Conservation (phyloP, 805 yeast species). For the Kazachstania viticola region DNA sequence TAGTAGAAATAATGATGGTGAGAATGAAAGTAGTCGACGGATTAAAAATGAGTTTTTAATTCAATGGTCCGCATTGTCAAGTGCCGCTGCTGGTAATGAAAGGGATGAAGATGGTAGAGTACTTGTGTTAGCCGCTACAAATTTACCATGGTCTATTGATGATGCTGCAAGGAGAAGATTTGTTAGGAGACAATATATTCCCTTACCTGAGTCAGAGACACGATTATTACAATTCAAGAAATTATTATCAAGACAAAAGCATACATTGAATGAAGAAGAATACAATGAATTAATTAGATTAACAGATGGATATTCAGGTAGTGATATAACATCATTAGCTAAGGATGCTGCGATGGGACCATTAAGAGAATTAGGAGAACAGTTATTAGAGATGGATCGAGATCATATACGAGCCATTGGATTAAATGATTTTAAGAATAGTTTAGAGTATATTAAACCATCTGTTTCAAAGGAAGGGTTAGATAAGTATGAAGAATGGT, state of each 20-base stretch:
- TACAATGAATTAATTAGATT: conserved; percentile 45
- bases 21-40: conserved; percentile 79
- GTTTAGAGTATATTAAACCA: conserved; percentile 73
- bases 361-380: conserved; percentile 77
- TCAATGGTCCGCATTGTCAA: conserved; percentile 88
- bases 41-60: conserved; percentile 88
- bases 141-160: conserved; percentile 93
- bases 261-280: conserved; percentile 55
- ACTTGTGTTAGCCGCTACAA: conserved; percentile 86
- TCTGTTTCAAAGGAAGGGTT: conserved; percentile 81
- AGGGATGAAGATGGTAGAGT: conserved; percentile 48
- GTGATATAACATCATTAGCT: conserved; percentile 86
- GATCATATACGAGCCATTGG: conserved; percentile 69
- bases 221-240: conserved; percentile 58
- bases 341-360: conserved; percentile 99
- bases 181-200: conserved; percentile 85
- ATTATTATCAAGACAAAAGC: conserved; percentile 59
- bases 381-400: conserved; percentile 53
- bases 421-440: conserved; percentile 59
- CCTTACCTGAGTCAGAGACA: conserved; percentile 82
- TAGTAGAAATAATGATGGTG: conserved; percentile 44
- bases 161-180: conserved; percentile 94
- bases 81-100: conserved; percentile 64
- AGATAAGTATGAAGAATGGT: conserved; percentile 79
- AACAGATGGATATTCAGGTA: conserved; percentile 83